Evolutionary conservation across 345 rosid species (phyloP).

Genomic region (Capsella bursapastoris): DNA sequence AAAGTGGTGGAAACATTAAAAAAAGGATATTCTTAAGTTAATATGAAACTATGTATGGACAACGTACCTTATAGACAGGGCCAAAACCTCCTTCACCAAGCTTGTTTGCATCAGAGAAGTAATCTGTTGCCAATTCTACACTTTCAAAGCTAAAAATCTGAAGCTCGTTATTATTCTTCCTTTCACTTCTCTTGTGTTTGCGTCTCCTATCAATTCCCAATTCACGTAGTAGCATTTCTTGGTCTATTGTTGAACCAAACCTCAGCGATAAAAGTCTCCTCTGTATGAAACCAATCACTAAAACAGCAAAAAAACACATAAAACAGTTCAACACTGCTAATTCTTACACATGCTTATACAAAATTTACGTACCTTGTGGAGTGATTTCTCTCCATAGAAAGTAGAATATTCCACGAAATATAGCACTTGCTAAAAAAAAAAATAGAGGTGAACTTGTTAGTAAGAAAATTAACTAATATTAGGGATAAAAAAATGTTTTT

Average conservation of each 20-base stretch:
- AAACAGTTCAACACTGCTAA: not conserved
- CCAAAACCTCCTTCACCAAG: constrained; percentile 65
- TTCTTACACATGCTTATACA: constrained; percentile 1
- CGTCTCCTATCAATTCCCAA: constrained; percentile 43
- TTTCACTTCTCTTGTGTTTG: constrained; percentile 15
- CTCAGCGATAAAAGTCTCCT: constrained; percentile 28
- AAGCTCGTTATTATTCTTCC: constrained; percentile 43
- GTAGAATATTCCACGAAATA: constrained; percentile 27
- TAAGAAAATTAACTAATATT: not conserved
- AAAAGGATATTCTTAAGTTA: not conserved
- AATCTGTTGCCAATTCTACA: constrained; percentile 50
- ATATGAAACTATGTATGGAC: not conserved
- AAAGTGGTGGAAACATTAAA: constrained; percentile 16
- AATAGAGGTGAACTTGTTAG: not conserved
- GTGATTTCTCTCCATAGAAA: constrained; percentile 25
- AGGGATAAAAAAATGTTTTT: not conserved
- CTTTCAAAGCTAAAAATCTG: constrained; percentile 51
- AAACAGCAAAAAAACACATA: constrained; percentile 2
- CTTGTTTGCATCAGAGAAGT: constrained; percentile 48
- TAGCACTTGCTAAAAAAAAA: constrained; percentile 26
- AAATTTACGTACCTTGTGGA: constrained; percentile 33
- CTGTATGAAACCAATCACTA: constrained; percentile 28
- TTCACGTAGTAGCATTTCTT: constrained; percentile 42
- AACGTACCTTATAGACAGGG: constrained; percentile 52
- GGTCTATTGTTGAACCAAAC: constrained; percentile 36